Evolutionary conservation across 225 moss, liverwort and hornwort genomes (phyloP).

Genomic region (Polytrichum formosum): DNA sequence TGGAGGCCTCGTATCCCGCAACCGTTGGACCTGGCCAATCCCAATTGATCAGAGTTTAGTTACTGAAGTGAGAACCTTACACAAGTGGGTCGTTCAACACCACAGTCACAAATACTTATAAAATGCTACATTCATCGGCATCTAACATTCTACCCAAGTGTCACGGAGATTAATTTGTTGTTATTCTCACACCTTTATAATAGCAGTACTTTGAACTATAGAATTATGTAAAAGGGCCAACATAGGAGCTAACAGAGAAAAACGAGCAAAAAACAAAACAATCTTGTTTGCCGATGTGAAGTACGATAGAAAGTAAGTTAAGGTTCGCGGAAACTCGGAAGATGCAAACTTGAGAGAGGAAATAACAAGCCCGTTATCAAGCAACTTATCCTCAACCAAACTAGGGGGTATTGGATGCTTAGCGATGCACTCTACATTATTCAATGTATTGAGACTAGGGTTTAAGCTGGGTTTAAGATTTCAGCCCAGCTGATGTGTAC

Average conservation of each 20-base stretch:
- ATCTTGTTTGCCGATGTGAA: background rate
- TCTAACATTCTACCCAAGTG: background rate
- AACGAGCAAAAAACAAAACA: background rate
- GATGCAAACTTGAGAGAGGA: too few relatives aligned
- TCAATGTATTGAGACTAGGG: slow-evolving; percentile 12
- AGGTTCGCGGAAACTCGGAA: too few relatives aligned
- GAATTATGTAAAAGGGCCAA: too few relatives aligned
- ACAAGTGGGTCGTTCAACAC: too few relatives aligned
- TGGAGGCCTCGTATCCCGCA: slow-evolving; percentile 80
- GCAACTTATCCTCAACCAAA: too few relatives aligned
- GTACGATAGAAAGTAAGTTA: too few relatives aligned
- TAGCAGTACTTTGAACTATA: background rate
- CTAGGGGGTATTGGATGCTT: too few relatives aligned
- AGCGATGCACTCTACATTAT: too few relatives aligned
- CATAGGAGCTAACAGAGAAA: background rate
- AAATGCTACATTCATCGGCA: background rate
- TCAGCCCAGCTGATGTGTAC: background rate
- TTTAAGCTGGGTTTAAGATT: slow-evolving; percentile 28
- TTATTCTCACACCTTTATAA: background rate
- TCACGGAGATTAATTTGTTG: background rate
- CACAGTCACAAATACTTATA: too few relatives aligned
- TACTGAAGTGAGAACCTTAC: too few relatives aligned
- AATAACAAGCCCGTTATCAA: too few relatives aligned
- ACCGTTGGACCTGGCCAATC: slow-evolving; percentile 50
- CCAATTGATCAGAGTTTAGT: too few relatives aligned